phyloP scores from a whole-genome alignment of 148 eudicot genomes.

The Silene latifolia region DNA sequence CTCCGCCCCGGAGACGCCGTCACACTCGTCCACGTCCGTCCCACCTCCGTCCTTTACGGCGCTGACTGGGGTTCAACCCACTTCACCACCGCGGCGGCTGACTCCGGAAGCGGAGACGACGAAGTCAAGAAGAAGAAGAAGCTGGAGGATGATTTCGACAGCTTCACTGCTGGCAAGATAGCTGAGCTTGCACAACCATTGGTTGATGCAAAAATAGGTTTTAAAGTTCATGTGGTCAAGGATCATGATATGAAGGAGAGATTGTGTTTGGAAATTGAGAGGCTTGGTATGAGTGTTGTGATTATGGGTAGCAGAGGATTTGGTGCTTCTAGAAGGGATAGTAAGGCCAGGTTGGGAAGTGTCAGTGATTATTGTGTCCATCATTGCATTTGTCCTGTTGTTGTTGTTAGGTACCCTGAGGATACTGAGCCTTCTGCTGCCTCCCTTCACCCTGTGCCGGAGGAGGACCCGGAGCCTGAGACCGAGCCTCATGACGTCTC shows the following conservation, averaged over 20 bases:
- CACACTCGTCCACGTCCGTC: slow-evolving; percentile 62
- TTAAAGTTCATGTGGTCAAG: slow-evolving; percentile 48
- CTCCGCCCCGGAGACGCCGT: slow-evolving; percentile 63
- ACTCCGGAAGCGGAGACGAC: background rate
- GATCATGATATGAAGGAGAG: slow-evolving; percentile 70
- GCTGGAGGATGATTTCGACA: slow-evolving; percentile 47
- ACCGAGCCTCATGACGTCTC: background rate
- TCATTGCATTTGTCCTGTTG: slow-evolving; percentile 66
- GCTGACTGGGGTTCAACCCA: slow-evolving; percentile 71
- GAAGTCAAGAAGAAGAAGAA: slow-evolving; percentile 25
- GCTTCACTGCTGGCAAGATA: slow-evolving; percentile 39
- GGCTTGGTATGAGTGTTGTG: slow-evolving; percentile 53
- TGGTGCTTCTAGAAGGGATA: slow-evolving; percentile 39
- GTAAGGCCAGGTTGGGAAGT: slow-evolving; percentile 50
- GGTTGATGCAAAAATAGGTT: slow-evolving; percentile 35
- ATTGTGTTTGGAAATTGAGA: slow-evolving; percentile 61
- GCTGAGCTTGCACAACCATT: slow-evolving; percentile 44
- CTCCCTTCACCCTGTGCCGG: slow-evolving; percentile 29
- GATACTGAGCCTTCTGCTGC: slow-evolving; percentile 14
- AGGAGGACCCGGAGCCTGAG: slow-evolving; percentile 21
- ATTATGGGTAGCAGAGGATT: slow-evolving; percentile 68
- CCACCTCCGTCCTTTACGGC: slow-evolving; percentile 71
- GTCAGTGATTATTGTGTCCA: slow-evolving; percentile 75
- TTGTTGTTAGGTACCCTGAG: slow-evolving; percentile 49
- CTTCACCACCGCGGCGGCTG: slow-evolving; percentile 21